Evolutionary conservation across 352 stramenopile species (phyloP).

Genomic region (Discostella stelligera): DNA sequence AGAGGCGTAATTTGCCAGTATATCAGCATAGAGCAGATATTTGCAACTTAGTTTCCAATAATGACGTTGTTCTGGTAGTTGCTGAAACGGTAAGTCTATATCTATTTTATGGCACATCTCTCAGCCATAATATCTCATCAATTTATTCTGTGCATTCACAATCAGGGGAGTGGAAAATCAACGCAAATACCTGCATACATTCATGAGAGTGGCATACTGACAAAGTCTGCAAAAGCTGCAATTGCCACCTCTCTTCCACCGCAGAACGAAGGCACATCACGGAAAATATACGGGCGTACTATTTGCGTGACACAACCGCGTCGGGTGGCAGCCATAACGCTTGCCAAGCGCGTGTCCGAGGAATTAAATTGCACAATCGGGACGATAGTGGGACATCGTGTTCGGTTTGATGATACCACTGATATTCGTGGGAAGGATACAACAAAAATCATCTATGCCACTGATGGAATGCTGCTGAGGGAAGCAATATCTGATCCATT

Average conservation of each 20-base stretch:
- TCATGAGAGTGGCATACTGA: slow-evolving; percentile 41
- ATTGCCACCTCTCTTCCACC: slow-evolving; percentile 9
- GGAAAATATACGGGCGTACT: slow-evolving; percentile 71
- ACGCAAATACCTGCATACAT: slow-evolving; percentile 79
- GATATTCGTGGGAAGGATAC: slow-evolving; percentile 60
- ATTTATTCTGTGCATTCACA: slow-evolving; percentile 7
- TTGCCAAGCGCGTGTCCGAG: slow-evolving; percentile 95
- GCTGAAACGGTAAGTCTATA: slow-evolving; percentile 67
- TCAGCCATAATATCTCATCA: slow-evolving; percentile 7
- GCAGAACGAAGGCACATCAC: slow-evolving; percentile 8
- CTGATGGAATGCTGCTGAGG: slow-evolving; percentile 81
- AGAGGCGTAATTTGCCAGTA: slow-evolving; percentile 64
- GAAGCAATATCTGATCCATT: slow-evolving; percentile 76
- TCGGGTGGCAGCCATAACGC: slow-evolving; percentile 95
- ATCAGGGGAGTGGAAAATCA: slow-evolving; percentile 44
- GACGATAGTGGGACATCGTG: slow-evolving; percentile 87
- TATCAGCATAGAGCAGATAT: slow-evolving; percentile 66
- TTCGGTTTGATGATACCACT: slow-evolving; percentile 90
- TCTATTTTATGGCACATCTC: neutral
- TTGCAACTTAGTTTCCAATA: slow-evolving; percentile 46
- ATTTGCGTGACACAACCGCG: slow-evolving; percentile 98
- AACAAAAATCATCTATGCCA: slow-evolving; percentile 83
- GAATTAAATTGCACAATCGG: slow-evolving; percentile 87
- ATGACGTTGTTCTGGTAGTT: slow-evolving; percentile 70
- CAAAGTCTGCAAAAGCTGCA: slow-evolving; percentile 24